Percentiles rank a stretch among this genome's conserved stretches.
These are phyloP conservation scores for Arctium lappa DNA, from an alignment of 129 eudicot genomes.

Conservation along the genomic window DNA sequence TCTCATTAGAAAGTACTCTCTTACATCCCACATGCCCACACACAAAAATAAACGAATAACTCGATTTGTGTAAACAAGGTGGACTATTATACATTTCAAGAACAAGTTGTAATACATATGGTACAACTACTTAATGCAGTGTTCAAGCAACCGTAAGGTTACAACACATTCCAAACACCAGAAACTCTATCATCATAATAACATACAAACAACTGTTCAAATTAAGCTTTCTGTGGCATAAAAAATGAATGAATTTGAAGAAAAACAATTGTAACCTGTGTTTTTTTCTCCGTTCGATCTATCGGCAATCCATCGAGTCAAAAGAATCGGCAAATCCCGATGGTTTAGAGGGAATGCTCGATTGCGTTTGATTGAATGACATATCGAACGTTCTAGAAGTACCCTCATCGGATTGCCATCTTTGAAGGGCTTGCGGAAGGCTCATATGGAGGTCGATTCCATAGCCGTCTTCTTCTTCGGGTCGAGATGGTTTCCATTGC, in stretches of 20 bases:
- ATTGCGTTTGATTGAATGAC: conserved; percentile 48
- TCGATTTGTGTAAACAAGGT: background rate
- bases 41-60: background rate
- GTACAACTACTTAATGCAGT: conserved; percentile 20
- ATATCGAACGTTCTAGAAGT: conserved; percentile 71
- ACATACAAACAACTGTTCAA: conserved; percentile 18
- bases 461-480: conserved; percentile 56
- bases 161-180: conserved; percentile 16
- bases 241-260: conserved; percentile 36
- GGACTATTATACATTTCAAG: conserved; percentile 27
- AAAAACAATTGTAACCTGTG: conserved; percentile 12
- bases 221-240: background rate
- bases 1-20: background rate
- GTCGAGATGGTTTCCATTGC: conserved; percentile 56
- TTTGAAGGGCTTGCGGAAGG: conserved; percentile 79
- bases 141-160: background rate
- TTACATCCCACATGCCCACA: background rate
- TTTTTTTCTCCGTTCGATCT: background rate
- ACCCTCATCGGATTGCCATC: conserved; percentile 97
- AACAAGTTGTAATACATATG: conserved; percentile 4
- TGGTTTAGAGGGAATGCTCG: conserved; percentile 81
- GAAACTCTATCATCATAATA: conserved; percentile 3
- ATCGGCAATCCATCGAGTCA: conserved; percentile 76
- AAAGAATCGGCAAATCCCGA: conserved; percentile 78
- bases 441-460: conserved; percentile 82